phyloP scores from a whole-genome alignment of 345 rosid species.

The Mangifera indica region DNA sequence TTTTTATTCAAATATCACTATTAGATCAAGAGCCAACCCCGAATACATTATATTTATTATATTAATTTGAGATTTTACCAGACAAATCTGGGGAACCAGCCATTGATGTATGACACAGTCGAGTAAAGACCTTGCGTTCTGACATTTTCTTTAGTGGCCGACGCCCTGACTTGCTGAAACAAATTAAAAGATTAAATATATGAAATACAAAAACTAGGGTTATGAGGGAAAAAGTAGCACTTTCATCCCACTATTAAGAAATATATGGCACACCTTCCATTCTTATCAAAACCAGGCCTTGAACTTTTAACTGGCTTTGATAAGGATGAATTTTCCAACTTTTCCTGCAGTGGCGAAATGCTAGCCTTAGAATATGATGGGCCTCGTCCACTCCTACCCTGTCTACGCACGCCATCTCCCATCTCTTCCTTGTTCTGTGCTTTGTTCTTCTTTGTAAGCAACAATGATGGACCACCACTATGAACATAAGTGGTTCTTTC shows the following conservation, averaged over 20 bases:
- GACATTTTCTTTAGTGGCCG: conserved; percentile 57
- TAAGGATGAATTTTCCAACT: conserved; percentile 40
- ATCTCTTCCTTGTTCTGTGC: conserved; percentile 35
- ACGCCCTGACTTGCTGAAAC: conserved; percentile 54
- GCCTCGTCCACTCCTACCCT: conserved; percentile 50
- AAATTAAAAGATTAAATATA: conserved; percentile 17
- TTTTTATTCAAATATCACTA: not conserved
- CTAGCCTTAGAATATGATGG: conserved; percentile 35
- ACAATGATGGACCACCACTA: conserved; percentile 32
- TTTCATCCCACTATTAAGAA: conserved; percentile 8
- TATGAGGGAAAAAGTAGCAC: not conserved
- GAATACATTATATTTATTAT: not conserved
- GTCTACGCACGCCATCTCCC: conserved; percentile 49
- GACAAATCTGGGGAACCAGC: conserved; percentile 40
- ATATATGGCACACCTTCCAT: conserved; percentile 39
- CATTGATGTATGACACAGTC: conserved; percentile 33
- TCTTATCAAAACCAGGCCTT: conserved; percentile 46
- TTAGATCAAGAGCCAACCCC: not conserved
- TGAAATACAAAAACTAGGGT: not conserved
- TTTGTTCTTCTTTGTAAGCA: conserved; percentile 39
- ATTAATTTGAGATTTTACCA: conserved; percentile 28
- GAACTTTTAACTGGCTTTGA: conserved; percentile 42
- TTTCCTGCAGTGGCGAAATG: conserved; percentile 39
- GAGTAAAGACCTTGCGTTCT: conserved; percentile 43
- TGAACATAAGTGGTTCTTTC: conserved; percentile 30